Percentiles rank a stretch among this genome's conserved stretches.
phyloP scores from a whole-genome alignment of 1,284 basidiomycete species.

The Mrakiaceae sp. region DNA sequence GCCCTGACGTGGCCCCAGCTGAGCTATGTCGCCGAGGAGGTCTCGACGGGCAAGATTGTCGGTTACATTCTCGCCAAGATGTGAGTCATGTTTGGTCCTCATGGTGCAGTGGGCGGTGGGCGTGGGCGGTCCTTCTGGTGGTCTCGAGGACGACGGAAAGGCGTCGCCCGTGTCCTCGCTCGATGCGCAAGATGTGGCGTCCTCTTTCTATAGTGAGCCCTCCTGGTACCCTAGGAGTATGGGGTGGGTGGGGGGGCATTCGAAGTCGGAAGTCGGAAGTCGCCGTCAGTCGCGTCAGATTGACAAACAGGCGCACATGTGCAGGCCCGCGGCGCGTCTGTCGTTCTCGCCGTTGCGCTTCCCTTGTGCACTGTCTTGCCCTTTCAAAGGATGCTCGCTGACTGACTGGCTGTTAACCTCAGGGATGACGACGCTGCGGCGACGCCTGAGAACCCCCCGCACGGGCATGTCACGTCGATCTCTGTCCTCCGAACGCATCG shows the following conservation, averaged over 20 bases:
- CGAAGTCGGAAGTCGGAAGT: too few relatives aligned
- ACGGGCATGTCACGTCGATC: conserved; percentile 85
- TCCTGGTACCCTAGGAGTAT: too few relatives aligned
- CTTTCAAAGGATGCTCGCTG: too few relatives aligned
- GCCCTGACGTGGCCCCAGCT: conserved; percentile 84
- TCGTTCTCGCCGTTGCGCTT: too few relatives aligned
- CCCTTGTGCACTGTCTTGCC: too few relatives aligned
- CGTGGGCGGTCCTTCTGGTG: background rate
- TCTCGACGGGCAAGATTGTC: conserved; percentile 66
- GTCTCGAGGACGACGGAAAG: background rate
- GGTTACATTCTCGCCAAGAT: conserved; percentile 93
- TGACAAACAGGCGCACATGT: too few relatives aligned
- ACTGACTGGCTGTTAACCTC: conserved; percentile 12
- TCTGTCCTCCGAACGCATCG: conserved; percentile 76
- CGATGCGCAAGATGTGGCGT: too few relatives aligned
- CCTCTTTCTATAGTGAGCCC: too few relatives aligned
- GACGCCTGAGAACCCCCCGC: conserved; percentile 39
- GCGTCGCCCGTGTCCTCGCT: background rate
- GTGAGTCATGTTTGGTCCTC: conserved; percentile 38
- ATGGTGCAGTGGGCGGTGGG: background rate
- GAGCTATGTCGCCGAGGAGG: conserved; percentile 87
- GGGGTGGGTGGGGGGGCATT: too few relatives aligned
- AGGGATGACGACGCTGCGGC: conserved; percentile 57
- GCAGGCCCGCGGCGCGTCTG: too few relatives aligned
- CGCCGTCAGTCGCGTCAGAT: too few relatives aligned